Conservation (phyloP, 2,329 filamentous ascomycete species). For the Sporothrix pseudoabietina region DNA sequence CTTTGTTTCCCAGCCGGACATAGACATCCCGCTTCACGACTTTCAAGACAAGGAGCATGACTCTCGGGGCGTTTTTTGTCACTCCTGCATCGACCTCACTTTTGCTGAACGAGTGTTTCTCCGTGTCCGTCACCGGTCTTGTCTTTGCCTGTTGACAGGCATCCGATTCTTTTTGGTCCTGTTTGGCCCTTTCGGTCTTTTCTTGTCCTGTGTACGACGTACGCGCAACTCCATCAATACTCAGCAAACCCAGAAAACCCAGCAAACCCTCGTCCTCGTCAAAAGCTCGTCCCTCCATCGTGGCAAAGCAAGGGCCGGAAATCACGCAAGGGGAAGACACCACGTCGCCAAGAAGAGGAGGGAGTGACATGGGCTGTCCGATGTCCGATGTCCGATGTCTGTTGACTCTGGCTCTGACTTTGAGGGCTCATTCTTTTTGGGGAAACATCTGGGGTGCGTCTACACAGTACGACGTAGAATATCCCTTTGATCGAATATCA, state of each 20-base stretch:
- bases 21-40: neutral
- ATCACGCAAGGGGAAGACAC: conserved; percentile 20
- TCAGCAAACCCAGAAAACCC: no score
- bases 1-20: neutral
- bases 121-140: neutral
- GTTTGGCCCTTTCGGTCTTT: neutral
- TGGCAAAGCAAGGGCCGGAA: conserved; percentile 17
- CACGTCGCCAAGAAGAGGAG: conserved; percentile 16
- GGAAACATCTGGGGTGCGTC: neutral
- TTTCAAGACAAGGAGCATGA: neutral
- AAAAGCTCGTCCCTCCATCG: neutral
- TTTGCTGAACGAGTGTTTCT: neutral
- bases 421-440: neutral
- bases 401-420: neutral
- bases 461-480: neutral
- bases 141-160: neutral
- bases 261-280: neutral
- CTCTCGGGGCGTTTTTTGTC: conserved; percentile 2
- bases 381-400: neutral
- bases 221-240: neutral
- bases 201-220: no score
- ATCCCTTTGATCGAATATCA: conserved; percentile 6
- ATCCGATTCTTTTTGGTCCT: neutral
- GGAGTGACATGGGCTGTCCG: neutral
- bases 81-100: neutral